Evolutionary conservation across 768 basidiomycete species (phyloP), one percentile per base, ranked within the genome.

Genomic region (Paxillus rubicundulus): DNA sequence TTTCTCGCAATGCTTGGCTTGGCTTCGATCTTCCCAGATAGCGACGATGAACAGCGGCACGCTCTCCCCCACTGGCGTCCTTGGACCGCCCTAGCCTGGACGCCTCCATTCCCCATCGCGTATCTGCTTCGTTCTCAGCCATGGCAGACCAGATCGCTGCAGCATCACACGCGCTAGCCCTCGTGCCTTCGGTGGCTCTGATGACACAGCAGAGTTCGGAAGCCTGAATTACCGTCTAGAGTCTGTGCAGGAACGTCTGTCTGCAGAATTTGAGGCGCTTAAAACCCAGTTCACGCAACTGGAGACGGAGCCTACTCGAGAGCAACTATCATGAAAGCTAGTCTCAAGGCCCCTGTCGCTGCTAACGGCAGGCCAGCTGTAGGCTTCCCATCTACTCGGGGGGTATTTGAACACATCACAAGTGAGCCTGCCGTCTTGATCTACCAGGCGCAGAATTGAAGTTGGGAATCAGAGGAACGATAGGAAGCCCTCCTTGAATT

Each of bases 331-430:
- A 68, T 70, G 50, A 72, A 73, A 58, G 61, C 51, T 53, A 12
- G 50, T 32, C 64, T 76, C 45, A 64, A 60, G 52, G 55, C 72
- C 18, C 71, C 65, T 0, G 45, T 64, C 0, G 65, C 56, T 48
- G 57, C 61, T 28, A 69, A 65, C 30, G 72, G 75, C 14, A 75
- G 75, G 58, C 58, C 67, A 0, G 72, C 65, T 21, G 39, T 55
- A 9, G 68, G 71, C 46, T 74, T 74, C 62, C 75, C 75, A 9
- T 41, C 37, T 4, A 68, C 71, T 1, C 69, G 72, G 46, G 75
- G 75, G 49, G 75, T 76, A 55, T 76, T 75, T 47, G 75, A 76
- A 55, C 74, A 75, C 56, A 66, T 76, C n/a, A 76, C 74, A 16
- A 76, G 75, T 76, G 38, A 49, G 57, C 47, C 3, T 40, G 33